These are phyloP conservation scores for Cystobasidium slooffiae DNA, from an alignment of 1,284 basidiomycete genomes.

Conservation along the genomic window DNA sequence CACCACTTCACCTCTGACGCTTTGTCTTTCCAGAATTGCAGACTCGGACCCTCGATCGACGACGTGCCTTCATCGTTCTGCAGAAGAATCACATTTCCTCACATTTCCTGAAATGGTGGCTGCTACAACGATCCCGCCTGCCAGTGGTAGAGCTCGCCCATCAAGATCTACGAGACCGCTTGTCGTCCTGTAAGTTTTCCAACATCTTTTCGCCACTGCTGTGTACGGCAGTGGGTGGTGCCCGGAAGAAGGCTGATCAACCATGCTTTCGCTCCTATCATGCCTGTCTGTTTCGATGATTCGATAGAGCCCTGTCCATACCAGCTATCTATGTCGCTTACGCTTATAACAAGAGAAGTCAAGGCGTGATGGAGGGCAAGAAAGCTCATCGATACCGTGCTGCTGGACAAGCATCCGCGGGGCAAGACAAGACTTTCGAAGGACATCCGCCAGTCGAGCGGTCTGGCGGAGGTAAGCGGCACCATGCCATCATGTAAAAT, in stretches of 20 bases:
- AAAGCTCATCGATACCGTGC: constrained; percentile 7
- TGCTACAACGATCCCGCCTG: constrained; percentile 1
- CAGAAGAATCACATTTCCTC: background rate
- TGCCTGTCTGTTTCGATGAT: background rate
- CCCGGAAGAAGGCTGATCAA: background rate
- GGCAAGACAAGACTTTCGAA: background rate
- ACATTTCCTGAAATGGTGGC: background rate
- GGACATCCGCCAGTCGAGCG: constrained; percentile 40
- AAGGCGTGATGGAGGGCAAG: constrained; percentile 39
- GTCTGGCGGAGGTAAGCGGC: constrained; percentile 32
- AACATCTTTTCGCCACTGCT: background rate
- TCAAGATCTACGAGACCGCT: constrained; percentile 13
- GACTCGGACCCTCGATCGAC: too few species aligned
- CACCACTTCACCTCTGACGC: too few species aligned
- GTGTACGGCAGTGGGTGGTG: background rate
- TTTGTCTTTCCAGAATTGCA: too few species aligned
- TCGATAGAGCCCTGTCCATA: constrained; percentile 14
- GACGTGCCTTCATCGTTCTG: too few species aligned
- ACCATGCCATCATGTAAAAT: background rate
- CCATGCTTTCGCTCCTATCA: background rate
- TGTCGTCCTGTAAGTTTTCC: constrained; percentile 8
- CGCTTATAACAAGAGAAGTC: constrained; percentile 24
- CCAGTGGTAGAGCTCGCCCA: background rate
- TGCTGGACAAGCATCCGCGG: background rate
- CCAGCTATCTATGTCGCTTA: constrained; percentile 28